Evolutionary conservation across 768 basidiomycete genomes (phyloP).

Genomic region (Russula sp.): DNA sequence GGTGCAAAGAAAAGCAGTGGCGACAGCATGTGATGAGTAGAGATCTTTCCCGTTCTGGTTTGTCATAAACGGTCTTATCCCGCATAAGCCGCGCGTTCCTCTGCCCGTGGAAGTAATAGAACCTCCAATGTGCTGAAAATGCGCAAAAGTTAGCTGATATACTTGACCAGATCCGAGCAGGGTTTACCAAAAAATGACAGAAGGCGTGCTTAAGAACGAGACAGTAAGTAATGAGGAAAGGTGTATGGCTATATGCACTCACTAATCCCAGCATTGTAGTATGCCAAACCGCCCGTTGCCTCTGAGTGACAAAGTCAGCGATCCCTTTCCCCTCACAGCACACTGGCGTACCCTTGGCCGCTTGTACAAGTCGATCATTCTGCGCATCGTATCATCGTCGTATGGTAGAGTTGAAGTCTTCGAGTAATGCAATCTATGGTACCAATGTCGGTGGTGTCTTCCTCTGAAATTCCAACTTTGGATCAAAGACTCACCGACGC

Average conservation of each 20-base stretch:
- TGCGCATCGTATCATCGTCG: no score
- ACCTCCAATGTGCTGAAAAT: conserved; percentile 22
- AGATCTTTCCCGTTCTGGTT: not conserved
- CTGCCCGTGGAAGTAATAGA: conserved; percentile 23
- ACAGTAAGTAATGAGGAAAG: not conserved
- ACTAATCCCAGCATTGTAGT: conserved; percentile 16
- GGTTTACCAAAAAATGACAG: conserved; percentile 20
- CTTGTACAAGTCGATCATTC: no score
- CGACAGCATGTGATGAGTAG: conserved; percentile 13
- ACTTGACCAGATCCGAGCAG: no score
- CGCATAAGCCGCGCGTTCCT: conserved; percentile 2
- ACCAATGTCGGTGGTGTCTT: no score
- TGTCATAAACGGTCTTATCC: not conserved
- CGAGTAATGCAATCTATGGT: no score
- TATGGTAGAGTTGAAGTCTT: no score
- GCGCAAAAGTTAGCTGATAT: not conserved
- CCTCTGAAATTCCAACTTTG: no score
- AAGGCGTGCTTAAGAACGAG: conserved; percentile 9
- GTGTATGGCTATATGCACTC: not conserved
- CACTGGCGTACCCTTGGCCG: no score
- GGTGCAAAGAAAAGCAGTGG: conserved; percentile 19
- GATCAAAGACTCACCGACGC: no score
- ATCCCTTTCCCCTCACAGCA: not conserved
- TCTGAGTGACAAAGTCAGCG: conserved; percentile 1
- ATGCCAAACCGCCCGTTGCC: conserved; percentile 1